phyloP scores from a whole-genome alignment of 2,329 filamentous ascomycete genomes.

The Arthrocladium fulminans region DNA sequence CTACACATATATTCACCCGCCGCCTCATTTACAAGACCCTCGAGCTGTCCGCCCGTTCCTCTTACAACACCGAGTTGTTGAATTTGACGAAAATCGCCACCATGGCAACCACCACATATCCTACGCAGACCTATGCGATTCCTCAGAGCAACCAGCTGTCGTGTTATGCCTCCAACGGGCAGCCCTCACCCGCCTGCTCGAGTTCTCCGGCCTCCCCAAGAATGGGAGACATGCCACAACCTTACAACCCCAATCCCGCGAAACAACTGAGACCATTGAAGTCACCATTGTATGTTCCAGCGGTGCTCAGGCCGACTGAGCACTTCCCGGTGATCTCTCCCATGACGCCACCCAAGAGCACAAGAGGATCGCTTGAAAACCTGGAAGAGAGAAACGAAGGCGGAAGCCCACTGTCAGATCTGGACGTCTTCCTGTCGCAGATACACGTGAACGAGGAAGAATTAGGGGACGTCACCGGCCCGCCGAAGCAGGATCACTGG shows the following conservation, averaged over 20 bases:
- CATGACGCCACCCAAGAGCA: slow-evolving; percentile 44
- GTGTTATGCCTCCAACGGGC: slow-evolving; percentile 27
- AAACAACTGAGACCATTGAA: slow-evolving; percentile 53
- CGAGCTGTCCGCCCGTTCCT: neutral
- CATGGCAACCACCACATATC: slow-evolving; percentile 18
- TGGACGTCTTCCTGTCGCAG: slow-evolving; percentile 28
- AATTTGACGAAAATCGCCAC: neutral
- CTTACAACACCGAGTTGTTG: no score
- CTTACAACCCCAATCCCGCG: slow-evolving; percentile 31
- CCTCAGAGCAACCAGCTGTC: slow-evolving; percentile 25
- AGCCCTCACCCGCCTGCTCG: slow-evolving; percentile 39
- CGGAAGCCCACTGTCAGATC: slow-evolving; percentile 16
- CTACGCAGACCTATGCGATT: slow-evolving; percentile 21
- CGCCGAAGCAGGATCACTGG: slow-evolving; percentile 56
- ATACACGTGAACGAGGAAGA: slow-evolving; percentile 46
- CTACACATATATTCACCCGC: slow-evolving; percentile 2
- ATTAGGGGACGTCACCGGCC: slow-evolving; percentile 48
- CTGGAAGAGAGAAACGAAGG: slow-evolving; percentile 20
- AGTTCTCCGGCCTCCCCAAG: slow-evolving; percentile 46
- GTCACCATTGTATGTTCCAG: slow-evolving; percentile 54
- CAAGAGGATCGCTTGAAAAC: slow-evolving; percentile 47
- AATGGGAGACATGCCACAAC: slow-evolving; percentile 28
- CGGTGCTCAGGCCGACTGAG: slow-evolving; percentile 53
- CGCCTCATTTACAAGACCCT: neutral
- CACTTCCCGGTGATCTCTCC: slow-evolving; percentile 38